Conservation (phyloP, 306 rosid species). For the Fragaria vesca region DNA sequence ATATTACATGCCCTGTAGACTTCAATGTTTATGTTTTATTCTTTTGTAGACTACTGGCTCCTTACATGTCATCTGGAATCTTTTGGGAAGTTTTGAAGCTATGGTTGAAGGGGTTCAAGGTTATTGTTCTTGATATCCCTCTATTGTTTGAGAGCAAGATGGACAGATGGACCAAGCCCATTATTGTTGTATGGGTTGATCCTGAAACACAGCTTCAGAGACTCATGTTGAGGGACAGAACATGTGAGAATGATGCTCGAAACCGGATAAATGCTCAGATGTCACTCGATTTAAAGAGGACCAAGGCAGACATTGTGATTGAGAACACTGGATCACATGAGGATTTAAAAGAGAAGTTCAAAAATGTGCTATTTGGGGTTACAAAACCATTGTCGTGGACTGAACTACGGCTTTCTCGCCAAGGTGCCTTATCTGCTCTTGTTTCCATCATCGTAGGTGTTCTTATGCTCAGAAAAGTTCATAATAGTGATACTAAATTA, state of each 20-base stretch:
- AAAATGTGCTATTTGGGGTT: slow-evolving; percentile 45
- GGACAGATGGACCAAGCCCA: slow-evolving; percentile 74
- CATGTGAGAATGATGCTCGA: slow-evolving; percentile 59
- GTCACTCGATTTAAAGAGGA: slow-evolving; percentile 62
- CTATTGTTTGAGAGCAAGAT: slow-evolving; percentile 77
- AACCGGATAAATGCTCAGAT: slow-evolving; percentile 70
- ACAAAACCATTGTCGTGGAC: slow-evolving; percentile 68
- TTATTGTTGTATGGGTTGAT: slow-evolving; percentile 82
- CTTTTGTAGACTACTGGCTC: slow-evolving; percentile 65
- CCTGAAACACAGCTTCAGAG: slow-evolving; percentile 66
- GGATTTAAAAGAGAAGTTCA: slow-evolving; percentile 58
- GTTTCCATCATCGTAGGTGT: slow-evolving; percentile 44
- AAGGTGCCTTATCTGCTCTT: slow-evolving; percentile 49
- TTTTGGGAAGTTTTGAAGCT: slow-evolving; percentile 65
- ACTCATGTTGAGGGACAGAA: slow-evolving; percentile 58
- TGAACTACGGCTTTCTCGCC: slow-evolving; percentile 63
- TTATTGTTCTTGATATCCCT: slow-evolving; percentile 79
- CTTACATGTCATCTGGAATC: slow-evolving; percentile 75
- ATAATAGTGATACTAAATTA: slow-evolving; percentile 6
- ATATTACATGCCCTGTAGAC: background rate
- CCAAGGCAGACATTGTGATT: slow-evolving; percentile 63
- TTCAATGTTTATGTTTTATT: slow-evolving; percentile 22
- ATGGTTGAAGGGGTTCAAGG: slow-evolving; percentile 72
- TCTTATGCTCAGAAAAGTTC: slow-evolving; percentile 40
- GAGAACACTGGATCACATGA: slow-evolving; percentile 71